Percentiles rank a stretch among this genome's conserved stretches.
Evolutionary conservation across 805 yeast genomes (phyloP).

Genomic region (Starmerella riodocensis): DNA sequence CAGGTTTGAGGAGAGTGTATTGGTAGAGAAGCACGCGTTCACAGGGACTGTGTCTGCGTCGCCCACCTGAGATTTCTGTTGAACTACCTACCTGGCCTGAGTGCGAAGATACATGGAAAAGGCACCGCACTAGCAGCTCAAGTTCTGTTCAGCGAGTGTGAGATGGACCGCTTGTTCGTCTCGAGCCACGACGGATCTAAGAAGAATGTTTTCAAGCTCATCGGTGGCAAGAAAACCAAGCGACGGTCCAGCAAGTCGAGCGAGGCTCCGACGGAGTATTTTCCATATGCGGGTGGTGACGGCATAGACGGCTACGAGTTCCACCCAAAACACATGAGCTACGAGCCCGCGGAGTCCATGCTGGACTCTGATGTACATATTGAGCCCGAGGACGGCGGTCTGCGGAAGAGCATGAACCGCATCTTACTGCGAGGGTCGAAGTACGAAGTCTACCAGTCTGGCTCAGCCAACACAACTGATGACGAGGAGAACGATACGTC

Average conservation of each 20-base stretch:
- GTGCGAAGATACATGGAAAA: too few species aligned
- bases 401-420: constrained; percentile 4
- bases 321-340: constrained; percentile 6
- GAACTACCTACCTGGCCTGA: too few species aligned
- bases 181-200: background rate
- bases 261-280: constrained; percentile 9
- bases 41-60: too few species aligned
- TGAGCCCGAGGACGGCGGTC: background rate
- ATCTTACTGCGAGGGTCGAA: constrained; percentile 13
- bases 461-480: background rate
- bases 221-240: background rate
- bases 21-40: too few species aligned
- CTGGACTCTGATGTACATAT: constrained; percentile 10
- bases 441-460: constrained; percentile 8
- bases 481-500: background rate
- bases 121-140: too few species aligned
- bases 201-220: constrained; percentile 1
- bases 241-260: background rate
- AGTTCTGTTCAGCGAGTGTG: too few species aligned
- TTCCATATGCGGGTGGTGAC: constrained; percentile 17
- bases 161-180: constrained; percentile 13
- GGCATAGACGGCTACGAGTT: constrained; percentile 2
- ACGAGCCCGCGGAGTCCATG: constrained; percentile 19
- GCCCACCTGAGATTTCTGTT: too few species aligned
- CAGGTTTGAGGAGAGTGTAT: too few species aligned